Percentiles rank a stretch among this genome's conserved stretches.
Conservation (phyloP, 2,329 filamentous ascomycete species). For the Fusarium bactridioides region DNA sequence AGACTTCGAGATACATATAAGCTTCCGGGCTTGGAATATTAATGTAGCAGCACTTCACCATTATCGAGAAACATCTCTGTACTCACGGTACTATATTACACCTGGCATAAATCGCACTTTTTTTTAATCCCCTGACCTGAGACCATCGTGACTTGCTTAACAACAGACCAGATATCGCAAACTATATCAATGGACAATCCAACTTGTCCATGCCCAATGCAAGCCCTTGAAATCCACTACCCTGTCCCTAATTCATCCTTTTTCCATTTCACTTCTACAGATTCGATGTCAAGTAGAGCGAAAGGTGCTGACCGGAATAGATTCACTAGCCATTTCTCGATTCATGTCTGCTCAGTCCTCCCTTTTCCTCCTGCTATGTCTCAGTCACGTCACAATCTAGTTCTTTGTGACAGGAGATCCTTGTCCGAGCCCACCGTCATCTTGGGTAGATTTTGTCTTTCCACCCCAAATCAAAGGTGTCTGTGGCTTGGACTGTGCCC, state of each 20-base stretch:
- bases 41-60: not conserved
- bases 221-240: conserved; percentile 9
- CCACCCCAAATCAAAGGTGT: conserved; percentile 33
- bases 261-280: not conserved
- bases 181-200: conserved; percentile 19
- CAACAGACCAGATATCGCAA: conserved; percentile 7
- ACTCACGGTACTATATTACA: not conserved
- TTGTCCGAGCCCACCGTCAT: not conserved
- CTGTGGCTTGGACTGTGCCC: conserved; percentile 32
- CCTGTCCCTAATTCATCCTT: not conserved
- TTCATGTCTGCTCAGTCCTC: not conserved
- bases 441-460: conserved; percentile 21
- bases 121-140: not conserved
- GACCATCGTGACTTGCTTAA: not conserved
- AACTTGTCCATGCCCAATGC: conserved; percentile 28
- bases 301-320: not conserved
- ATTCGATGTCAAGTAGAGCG: not conserved
- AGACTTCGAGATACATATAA: not conserved
- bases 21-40: not conserved
- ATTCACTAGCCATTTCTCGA: not conserved
- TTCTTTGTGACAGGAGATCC: conserved; percentile 21
- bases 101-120: not conserved
- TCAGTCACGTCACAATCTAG: not conserved
- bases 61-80: not conserved
- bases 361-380: not conserved